A percentile compares a stretch with the other conserved stretches of the same genome.
Conservation (phyloP, 2,329 filamentous ascomycete genomes). For the Seiridium unicorne region DNA sequence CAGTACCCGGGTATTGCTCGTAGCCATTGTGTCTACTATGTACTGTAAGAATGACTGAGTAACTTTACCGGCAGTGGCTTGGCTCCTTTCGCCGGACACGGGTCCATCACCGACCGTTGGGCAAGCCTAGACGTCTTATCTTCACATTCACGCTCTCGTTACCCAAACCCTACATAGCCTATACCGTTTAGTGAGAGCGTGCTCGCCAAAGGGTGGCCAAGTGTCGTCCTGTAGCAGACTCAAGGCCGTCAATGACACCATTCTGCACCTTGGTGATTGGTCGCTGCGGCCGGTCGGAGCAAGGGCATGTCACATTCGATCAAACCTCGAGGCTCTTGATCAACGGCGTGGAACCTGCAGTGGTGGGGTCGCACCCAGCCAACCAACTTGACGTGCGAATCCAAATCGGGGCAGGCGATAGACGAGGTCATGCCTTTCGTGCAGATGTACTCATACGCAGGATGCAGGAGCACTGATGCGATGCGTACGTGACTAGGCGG, state of each 20-base stretch:
- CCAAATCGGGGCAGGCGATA: conserved; percentile 3
- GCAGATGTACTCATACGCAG: background rate
- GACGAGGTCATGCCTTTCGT: background rate
- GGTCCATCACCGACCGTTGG: too few species aligned
- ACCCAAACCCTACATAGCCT: too few species aligned
- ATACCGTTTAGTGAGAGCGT: too few species aligned
- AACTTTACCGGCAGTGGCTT: too few species aligned
- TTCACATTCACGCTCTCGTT: too few species aligned
- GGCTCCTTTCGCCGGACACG: too few species aligned
- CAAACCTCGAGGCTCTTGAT: conserved; percentile 1
- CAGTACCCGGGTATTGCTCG: too few species aligned
- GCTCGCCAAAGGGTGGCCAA: too few species aligned
- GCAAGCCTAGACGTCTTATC: too few species aligned
- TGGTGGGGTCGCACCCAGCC: background rate
- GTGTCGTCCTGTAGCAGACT: background rate
- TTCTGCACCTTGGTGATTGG: background rate
- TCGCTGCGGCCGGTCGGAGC: background rate
- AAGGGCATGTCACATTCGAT: conserved; percentile 1
- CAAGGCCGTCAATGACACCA: background rate
- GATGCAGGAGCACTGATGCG: background rate
- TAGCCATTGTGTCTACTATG: too few species aligned
- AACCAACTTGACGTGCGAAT: background rate
- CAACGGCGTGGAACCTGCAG: conserved; percentile 1
- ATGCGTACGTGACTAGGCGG: too few species aligned
- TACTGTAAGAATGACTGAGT: too few species aligned